A percentile compares a stretch with the other conserved stretches of the same genome.
Evolutionary conservation across 1,284 basidiomycete genomes (phyloP).

Genomic region (Papiliotrema flavescens): DNA sequence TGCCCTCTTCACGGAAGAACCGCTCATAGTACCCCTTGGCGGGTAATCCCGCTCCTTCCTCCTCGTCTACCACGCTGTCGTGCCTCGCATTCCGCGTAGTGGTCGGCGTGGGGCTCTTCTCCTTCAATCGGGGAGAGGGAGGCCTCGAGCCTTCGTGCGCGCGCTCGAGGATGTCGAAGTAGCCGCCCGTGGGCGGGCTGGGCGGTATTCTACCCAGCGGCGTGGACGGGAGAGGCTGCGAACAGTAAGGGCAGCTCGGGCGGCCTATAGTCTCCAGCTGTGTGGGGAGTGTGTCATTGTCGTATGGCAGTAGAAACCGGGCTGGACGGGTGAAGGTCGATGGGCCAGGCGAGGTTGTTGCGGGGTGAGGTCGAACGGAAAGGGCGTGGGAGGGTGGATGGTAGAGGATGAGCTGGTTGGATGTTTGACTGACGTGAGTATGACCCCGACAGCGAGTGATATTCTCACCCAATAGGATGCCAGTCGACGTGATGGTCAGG

Average conservation of each 20-base stretch:
- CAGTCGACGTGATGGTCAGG: background rate
- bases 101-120: slow-evolving; percentile 5
- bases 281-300: slow-evolving; percentile 1
- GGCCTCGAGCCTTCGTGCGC: slow-evolving; percentile 43
- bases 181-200: slow-evolving; percentile 13
- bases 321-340: slow-evolving; percentile 7
- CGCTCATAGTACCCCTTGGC: slow-evolving; percentile 56
- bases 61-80: slow-evolving; percentile 14
- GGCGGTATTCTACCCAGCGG: slow-evolving; percentile 7
- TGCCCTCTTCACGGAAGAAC: slow-evolving; percentile 82
- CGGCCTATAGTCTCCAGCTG: background rate
- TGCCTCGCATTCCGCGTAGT: background rate
- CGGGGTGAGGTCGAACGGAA: slow-evolving; percentile 56
- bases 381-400: slow-evolving; percentile 81
- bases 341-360: slow-evolving; percentile 15
- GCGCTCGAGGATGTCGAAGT: slow-evolving; percentile 43
- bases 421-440: slow-evolving; percentile 51
- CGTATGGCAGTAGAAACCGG: slow-evolving; percentile 33
- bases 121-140: slow-evolving; percentile 48
- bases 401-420: slow-evolving; percentile 83
- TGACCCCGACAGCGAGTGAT: background rate
- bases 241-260: slow-evolving; percentile 35
- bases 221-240: slow-evolving; percentile 9
- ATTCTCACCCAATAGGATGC: slow-evolving; percentile 8
- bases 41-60: slow-evolving; percentile 26